Evolutionary conservation across 805 yeast species (phyloP).

Genomic region (Candida nitratophila): DNA sequence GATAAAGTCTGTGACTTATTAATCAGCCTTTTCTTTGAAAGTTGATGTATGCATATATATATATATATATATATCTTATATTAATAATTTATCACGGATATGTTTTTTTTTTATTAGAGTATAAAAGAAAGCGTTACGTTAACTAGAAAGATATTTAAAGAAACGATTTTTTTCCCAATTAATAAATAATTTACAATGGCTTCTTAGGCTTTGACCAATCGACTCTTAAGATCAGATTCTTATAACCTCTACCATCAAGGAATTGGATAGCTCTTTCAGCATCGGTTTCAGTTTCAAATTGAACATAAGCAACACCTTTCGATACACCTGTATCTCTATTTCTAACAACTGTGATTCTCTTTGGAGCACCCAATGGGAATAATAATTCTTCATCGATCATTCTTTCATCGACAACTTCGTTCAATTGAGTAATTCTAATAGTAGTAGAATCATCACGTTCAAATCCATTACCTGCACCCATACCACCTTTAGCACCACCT

Average conservation of each 20-base stretch:
- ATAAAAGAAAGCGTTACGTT: no score
- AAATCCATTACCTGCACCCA: slow-evolving; percentile 28
- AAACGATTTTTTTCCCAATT: background rate
- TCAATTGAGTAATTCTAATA: slow-evolving; percentile 84
- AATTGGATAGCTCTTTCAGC: slow-evolving; percentile 75
- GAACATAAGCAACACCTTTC: slow-evolving; percentile 92
- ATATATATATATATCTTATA: no score
- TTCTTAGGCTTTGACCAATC: slow-evolving; percentile 49
- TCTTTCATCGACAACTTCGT: slow-evolving; percentile 76
- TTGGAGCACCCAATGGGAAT: slow-evolving; percentile 56
- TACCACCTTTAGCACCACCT: slow-evolving; percentile 15
- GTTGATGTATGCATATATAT: no score
- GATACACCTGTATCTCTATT: slow-evolving; percentile 92
- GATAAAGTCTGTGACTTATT: slow-evolving; percentile 23
- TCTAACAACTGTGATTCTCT: slow-evolving; percentile 78
- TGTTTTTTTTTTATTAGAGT: no score
- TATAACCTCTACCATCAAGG: slow-evolving; percentile 88
- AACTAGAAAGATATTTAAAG: no score
- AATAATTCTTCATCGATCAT: slow-evolving; percentile 72
- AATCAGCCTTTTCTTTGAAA: no score
- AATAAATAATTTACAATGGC: slow-evolving; percentile 1
- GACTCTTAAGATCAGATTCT: slow-evolving; percentile 70
- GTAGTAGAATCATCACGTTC: slow-evolving; percentile 81
- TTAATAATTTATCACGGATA: no score
- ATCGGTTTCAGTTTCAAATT: slow-evolving; percentile 55